phyloP scores from a whole-genome alignment of 2,329 filamentous ascomycete genomes.

The Alternaria dauci region DNA sequence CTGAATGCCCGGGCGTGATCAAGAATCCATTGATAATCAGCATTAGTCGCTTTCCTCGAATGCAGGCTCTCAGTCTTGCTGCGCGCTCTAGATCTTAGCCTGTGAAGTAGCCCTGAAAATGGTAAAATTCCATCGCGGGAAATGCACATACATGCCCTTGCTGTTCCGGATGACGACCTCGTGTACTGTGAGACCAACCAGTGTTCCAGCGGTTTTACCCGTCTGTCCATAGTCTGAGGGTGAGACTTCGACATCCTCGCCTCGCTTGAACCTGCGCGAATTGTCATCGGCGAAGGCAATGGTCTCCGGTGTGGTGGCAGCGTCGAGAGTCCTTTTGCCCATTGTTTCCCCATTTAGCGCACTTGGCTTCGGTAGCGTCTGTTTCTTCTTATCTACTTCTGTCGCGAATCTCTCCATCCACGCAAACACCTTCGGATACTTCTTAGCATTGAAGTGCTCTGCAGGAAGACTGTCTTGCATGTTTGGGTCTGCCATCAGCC shows the following conservation, averaged over 20 bases:
- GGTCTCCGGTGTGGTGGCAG: constrained; percentile 54
- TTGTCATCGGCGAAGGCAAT: constrained; percentile 61
- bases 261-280: constrained; percentile 62
- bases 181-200: constrained; percentile 39
- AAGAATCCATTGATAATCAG: neutral
- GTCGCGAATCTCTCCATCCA: constrained; percentile 71
- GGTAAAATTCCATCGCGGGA: constrained; percentile 52
- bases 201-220: constrained; percentile 38
- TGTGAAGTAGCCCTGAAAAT: constrained; percentile 26
- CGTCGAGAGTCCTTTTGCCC: constrained; percentile 58
- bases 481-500: constrained; percentile 59
- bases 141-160: constrained; percentile 45
- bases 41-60: neutral
- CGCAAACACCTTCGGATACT: constrained; percentile 68
- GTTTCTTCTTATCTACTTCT: constrained; percentile 56
- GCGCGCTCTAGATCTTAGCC: neutral
- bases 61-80: neutral
- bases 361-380: constrained; percentile 53
- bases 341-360: constrained; percentile 33
- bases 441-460: constrained; percentile 60
- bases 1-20: neutral
- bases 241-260: constrained; percentile 60
- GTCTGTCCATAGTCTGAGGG: constrained; percentile 44
- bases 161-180: constrained; percentile 42
- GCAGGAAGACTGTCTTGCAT: constrained; percentile 63